These are phyloP conservation scores for Penicillium olsonii DNA, from an alignment of 2,329 filamentous ascomycete genomes.

Conservation along the genomic window DNA sequence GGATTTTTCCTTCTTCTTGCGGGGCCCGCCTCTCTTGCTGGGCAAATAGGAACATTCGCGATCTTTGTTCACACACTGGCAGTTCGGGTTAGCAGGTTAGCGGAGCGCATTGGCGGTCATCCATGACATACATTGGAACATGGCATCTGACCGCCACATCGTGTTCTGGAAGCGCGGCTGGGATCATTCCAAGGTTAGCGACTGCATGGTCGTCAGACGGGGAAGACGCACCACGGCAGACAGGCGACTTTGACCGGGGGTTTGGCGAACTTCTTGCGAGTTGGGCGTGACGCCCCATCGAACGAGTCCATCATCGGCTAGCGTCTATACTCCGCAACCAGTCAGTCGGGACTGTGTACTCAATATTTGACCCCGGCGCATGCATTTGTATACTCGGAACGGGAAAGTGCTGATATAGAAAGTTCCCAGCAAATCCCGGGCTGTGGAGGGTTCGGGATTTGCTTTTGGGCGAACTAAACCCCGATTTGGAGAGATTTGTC, in stretches of 20 bases:
- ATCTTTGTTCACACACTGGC: constrained; percentile 42
- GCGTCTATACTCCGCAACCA: constrained; percentile 7
- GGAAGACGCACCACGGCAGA: constrained; percentile 41
- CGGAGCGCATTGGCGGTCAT: not conserved
- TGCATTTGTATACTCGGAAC: constrained; percentile 3
- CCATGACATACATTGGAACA: constrained; percentile 43
- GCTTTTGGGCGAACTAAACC: constrained; percentile 14
- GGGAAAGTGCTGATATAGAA: constrained; percentile 34
- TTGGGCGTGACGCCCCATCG: constrained; percentile 32
- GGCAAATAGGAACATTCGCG: constrained; percentile 46
- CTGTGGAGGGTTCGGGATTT: constrained; percentile 35
- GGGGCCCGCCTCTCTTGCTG: constrained; percentile 47
- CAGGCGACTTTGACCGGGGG: constrained; percentile 49
- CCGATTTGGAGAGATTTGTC: constrained; percentile 16
- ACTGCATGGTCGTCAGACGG: not conserved
- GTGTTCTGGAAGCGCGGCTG: constrained; percentile 46
- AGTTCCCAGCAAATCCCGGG: constrained; percentile 38
- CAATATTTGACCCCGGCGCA: no score
- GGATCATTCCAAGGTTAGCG: constrained; percentile 6
- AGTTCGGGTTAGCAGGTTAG: constrained; percentile 6
- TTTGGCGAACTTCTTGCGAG: constrained; percentile 48
- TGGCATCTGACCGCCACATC: constrained; percentile 47
- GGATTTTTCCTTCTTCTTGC: constrained; percentile 40
- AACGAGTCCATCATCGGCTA: constrained; percentile 24
- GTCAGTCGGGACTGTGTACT: not conserved